These are phyloP conservation scores for Porphyridium purpureum DNA, from an alignment of 23 red algal species.

Conservation along the genomic window DNA sequence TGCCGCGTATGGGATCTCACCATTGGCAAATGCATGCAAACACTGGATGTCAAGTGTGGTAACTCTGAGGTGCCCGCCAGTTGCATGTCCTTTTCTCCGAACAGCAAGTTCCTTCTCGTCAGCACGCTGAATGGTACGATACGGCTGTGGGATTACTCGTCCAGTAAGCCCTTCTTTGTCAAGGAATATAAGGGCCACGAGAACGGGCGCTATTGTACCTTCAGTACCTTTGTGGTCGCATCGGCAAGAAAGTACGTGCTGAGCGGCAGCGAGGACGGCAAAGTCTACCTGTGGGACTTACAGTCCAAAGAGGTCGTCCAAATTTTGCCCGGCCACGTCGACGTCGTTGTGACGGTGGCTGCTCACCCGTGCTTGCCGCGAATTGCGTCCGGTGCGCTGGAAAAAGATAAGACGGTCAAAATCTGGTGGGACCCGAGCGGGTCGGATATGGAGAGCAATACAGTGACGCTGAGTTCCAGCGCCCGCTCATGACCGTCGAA, in stretches of 20 bases:
- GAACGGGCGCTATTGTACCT: conserved; percentile 70
- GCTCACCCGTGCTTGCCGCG: conserved; percentile 52
- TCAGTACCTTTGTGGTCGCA: conserved; percentile 75
- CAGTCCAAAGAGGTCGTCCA: conserved; percentile 72
- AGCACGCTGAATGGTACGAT: conserved; percentile 71
- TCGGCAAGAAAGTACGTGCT: conserved; percentile 29
- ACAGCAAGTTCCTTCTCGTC: conserved; percentile 69
- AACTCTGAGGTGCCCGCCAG: background rate
- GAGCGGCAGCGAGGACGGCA: conserved; percentile 66
- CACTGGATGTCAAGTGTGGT: conserved; percentile 2
- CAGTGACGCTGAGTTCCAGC: too few relatives aligned
- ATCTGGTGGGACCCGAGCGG: conserved; percentile 29
- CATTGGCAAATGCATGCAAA: conserved; percentile 59
- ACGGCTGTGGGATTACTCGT: conserved; percentile 72
- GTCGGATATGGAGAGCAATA: too few relatives aligned
- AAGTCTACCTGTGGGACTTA: conserved; percentile 77
- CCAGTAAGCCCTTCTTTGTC: conserved; percentile 42
- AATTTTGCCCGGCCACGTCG: conserved; percentile 51
- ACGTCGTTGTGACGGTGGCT: conserved; percentile 69
- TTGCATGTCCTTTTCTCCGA: conserved; percentile 36
- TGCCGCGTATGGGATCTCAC: conserved; percentile 76
- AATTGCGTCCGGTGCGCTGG: conserved; percentile 73
- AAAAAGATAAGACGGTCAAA: conserved; percentile 77
- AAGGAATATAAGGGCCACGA: conserved; percentile 76
- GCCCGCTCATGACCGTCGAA: too few relatives aligned